Base-by-base conservation (phyloP, 2,329 filamentous ascomycete genomes). In the Cladorrhinum sp. region DNA sequence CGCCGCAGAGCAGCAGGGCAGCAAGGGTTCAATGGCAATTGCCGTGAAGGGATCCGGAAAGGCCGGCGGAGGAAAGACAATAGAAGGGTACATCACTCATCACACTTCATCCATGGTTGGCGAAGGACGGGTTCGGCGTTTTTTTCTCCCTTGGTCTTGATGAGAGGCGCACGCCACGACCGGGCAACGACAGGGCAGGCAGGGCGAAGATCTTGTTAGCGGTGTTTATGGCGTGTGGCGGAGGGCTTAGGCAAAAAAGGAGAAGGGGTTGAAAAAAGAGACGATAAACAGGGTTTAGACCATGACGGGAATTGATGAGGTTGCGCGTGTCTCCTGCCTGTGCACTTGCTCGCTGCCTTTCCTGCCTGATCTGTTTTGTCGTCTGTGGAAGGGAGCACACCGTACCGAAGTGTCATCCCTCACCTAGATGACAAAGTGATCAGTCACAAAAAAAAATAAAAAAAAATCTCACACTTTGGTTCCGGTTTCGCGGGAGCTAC, bases 401-500 rank as follows among this genome's bases (percentile, higher is more conserved):
- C 36, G 36, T 46, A 46, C 42, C 42, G 18, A 46, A 46, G 3
- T 20, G 42, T 7, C n/a, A 3, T 46, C 42, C n/a, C n/a, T 46
- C 42, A 21, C 18, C 42, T 46, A 55, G 54, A 56, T 49, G 36
- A 33, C 54, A 56, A 56, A 20, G 23, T 56, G 33, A 56, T 56
- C 36, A 26, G 54, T 48, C 54, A 56, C 54, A 48, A 46, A 9
- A 18, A 12, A 55, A 50, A 18, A 12, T 52, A 50, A 9, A 9
- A 28, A 5, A 28, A 9, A 18, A 61, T 52, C 46, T 24, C 55
- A 64, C n/a, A 55, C 59, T 30, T 53, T 57, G 57, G 62, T 63
- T 63, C 62, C 63, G 64, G 64, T 59, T 63, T 64, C 55, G 61
- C 51, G 59, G 61, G 52, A 64, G 56, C 60, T 46, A 18, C 16